Evolutionary conservation across 495 filamentous ascomycete species (phyloP), one percentile per base, ranked within the genome.

Genomic region (Neurospora terricola): DNA sequence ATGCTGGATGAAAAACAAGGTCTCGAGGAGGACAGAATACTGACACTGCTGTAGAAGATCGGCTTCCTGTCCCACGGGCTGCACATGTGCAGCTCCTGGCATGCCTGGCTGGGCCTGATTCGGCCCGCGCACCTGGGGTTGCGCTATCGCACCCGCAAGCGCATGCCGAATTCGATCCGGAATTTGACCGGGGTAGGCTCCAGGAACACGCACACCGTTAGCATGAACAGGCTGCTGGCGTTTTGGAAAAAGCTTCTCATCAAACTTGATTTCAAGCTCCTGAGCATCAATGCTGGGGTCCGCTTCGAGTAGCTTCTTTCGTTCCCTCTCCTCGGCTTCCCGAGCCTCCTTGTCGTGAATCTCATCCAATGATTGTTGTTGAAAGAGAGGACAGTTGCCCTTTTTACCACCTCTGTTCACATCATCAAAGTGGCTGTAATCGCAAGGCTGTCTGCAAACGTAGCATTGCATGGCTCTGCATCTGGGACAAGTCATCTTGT

Each of bases 401-500:
- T 37, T 10, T 72, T 81, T 83, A 5, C 85, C 85, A 5, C 85
- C 84, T 36, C 86, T 74, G 0, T 37, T 66, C 3, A 73, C 3
- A 68, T 90, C 85, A 69, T 88, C 79, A 72, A 89, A 88, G 75
- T 90, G 86, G 27, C 75, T 71, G 71, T 89, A 87, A 71, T 85
- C 80, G 71, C 82, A 86, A 21, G 84, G 86, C 75, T 90, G 83
- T n/a, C 85, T 86, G 82, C 93, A 96, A 45, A 93, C 83, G 75
- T 94, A 94, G 78, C 91, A 93, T 79, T 93, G 91, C 1, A 86
- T 62, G 40, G 89, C 89, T 5, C 71, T 23, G 75, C 92, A 95
- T 0, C 78, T 78, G 5, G 39, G 7, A 76, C 93, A 97, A 0
- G 77, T 84, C 83, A 97, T 91, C 82, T 94, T 96, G 80, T 97